These are phyloP conservation scores for Paspalum vaginatum DNA, from an alignment of 176 grass and related monocot species.

Conservation along the genomic window DNA sequence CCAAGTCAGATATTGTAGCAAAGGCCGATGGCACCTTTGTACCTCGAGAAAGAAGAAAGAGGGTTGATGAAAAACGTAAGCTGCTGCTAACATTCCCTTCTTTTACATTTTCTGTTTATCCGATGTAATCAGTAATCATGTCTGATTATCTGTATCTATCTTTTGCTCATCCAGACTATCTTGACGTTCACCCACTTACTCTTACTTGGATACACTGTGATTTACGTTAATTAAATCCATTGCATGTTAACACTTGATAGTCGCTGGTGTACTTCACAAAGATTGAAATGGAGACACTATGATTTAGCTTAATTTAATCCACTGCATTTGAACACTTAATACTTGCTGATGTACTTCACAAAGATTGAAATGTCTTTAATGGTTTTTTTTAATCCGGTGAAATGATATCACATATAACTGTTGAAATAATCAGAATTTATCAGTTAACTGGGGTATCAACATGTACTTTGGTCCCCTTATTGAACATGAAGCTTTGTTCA, in stretches of 20 bases:
- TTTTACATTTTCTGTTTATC: constrained; percentile 7
- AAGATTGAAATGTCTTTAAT: background rate
- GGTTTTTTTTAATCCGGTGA: constrained; percentile 11
- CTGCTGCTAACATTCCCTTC: constrained; percentile 8
- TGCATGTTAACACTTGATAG: background rate
- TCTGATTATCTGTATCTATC: background rate
- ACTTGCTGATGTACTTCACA: background rate
- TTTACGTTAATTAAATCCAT: background rate
- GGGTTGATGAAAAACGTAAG: constrained; percentile 80
- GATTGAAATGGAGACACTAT: background rate
- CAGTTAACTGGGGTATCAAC: background rate
- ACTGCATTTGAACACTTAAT: background rate
- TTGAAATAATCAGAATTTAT: constrained; percentile 9
- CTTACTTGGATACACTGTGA: background rate
- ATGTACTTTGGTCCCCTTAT: background rate
- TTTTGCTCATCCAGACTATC: background rate
- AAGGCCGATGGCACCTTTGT: constrained; percentile 89
- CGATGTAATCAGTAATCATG: background rate
- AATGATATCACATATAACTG: background rate
- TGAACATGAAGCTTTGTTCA: constrained; percentile 1
- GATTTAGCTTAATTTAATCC: background rate
- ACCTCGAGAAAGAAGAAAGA: constrained; percentile 89
- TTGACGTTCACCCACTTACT: background rate
- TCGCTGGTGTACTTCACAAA: background rate
- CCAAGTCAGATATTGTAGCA: constrained; percentile 91